These are phyloP conservation scores for Canna indica DNA, from an alignment of 176 grass and related monocot species.

Conservation along the genomic window DNA sequence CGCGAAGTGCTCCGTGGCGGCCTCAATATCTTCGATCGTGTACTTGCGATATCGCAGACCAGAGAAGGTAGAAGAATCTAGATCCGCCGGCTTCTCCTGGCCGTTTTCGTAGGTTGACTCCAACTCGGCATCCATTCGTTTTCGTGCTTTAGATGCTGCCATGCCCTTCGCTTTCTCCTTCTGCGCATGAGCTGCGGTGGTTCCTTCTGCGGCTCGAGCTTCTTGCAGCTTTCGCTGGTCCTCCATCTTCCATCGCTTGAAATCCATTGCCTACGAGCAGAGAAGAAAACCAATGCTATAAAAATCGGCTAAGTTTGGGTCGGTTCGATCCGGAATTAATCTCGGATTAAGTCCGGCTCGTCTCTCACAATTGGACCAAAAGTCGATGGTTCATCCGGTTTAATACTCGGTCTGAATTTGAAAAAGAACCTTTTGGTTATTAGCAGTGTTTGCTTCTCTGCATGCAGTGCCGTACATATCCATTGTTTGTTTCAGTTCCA, in stretches of 20 bases:
- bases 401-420: too few relatives aligned
- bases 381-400: not conserved
- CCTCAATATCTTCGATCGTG: not conserved
- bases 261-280: not conserved
- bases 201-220: not conserved
- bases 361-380: too few relatives aligned
- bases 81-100: too few relatives aligned
- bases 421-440: too few relatives aligned
- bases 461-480: not conserved
- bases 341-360: too few relatives aligned
- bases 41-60: not conserved
- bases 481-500: not conserved
- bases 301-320: too few relatives aligned
- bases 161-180: not conserved
- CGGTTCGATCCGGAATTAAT: too few relatives aligned
- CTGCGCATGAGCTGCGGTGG: not conserved
- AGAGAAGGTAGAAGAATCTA: too few relatives aligned
- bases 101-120: not conserved
- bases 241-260: constrained; percentile 1
- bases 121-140: not conserved
- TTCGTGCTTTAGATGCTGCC: not conserved
- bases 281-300: not conserved
- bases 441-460: not conserved
- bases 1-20: not conserved
- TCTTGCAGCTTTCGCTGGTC: not conserved